phyloP scores from a whole-genome alignment of 306 rosid genomes.

The Malus fusca region DNA sequence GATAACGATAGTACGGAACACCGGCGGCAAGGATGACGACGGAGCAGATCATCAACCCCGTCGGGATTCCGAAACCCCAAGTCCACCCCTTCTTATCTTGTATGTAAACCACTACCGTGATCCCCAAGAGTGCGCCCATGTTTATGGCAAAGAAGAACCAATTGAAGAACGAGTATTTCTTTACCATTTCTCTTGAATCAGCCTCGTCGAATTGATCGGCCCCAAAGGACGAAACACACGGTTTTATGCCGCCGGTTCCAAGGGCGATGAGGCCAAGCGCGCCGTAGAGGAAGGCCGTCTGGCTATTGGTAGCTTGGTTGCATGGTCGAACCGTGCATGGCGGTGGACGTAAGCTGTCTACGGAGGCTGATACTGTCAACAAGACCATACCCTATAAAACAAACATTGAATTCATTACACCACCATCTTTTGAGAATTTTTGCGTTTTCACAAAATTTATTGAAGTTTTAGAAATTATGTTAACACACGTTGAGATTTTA shows the following conservation, averaged over 20 bases:
- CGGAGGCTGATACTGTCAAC: slow-evolving; percentile 42
- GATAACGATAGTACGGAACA: slow-evolving; percentile 26
- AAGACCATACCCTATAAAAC: slow-evolving; percentile 37
- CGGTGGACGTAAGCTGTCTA: slow-evolving; percentile 33
- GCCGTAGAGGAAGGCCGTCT: slow-evolving; percentile 29
- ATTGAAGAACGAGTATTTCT: slow-evolving; percentile 47
- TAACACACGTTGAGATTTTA: not conserved
- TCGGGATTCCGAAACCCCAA: slow-evolving; percentile 46
- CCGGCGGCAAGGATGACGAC: slow-evolving; percentile 27
- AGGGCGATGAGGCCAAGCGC: slow-evolving; percentile 47
- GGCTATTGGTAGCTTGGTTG: slow-evolving; percentile 27
- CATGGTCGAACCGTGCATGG: slow-evolving; percentile 32
- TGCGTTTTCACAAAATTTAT: not conserved
- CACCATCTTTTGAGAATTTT: not conserved
- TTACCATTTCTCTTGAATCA: slow-evolving; percentile 29
- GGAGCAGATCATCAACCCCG: slow-evolving; percentile 21
- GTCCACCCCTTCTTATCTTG: slow-evolving; percentile 37
- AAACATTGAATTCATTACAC: not conserved
- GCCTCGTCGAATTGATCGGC: slow-evolving; percentile 60
- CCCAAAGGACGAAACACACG: slow-evolving; percentile 59
- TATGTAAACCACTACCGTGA: slow-evolving; percentile 36
- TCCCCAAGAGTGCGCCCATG: slow-evolving; percentile 47
- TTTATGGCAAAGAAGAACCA: slow-evolving; percentile 59
- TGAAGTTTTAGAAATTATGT: not conserved
- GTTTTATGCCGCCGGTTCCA: slow-evolving; percentile 60